Conservation (phyloP, 1,139 yeast genomes). For the Yamadazyma spencermartinsiae region DNA sequence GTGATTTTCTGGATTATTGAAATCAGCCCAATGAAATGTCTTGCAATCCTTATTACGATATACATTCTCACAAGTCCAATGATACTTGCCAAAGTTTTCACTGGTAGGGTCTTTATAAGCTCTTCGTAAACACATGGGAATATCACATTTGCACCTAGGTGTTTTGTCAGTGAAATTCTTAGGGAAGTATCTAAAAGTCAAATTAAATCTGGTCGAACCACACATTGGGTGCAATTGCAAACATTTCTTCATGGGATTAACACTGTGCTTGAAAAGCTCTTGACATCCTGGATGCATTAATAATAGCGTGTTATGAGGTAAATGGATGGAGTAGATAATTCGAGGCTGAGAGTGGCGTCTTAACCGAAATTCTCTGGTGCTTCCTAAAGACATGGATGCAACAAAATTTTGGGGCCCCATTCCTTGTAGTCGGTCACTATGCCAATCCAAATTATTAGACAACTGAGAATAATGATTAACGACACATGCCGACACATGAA, state of each 20-base stretch:
- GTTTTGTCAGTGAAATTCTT: slow-evolving; percentile 28
- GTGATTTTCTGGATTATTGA: slow-evolving; percentile 25
- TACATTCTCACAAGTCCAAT: slow-evolving; percentile 51
- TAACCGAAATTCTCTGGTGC: slow-evolving; percentile 63
- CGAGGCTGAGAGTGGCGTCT: slow-evolving; percentile 33
- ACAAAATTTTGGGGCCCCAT: slow-evolving; percentile 70
- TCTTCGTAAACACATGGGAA: slow-evolving; percentile 49
- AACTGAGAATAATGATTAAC: slow-evolving; percentile 55
- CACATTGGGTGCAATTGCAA: slow-evolving; percentile 46
- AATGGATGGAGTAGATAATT: slow-evolving; percentile 48
- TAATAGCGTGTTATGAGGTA: slow-evolving; percentile 65
- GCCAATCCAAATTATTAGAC: slow-evolving; percentile 62
- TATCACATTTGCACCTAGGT: slow-evolving; percentile 54
- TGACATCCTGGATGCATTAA: slow-evolving; percentile 79
- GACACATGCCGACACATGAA: slow-evolving; percentile 56
- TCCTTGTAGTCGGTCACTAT: slow-evolving; percentile 68
- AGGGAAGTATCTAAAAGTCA: slow-evolving; percentile 62
- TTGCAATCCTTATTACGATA: slow-evolving; percentile 45
- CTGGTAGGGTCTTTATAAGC: slow-evolving; percentile 37
- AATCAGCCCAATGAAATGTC: slow-evolving; percentile 51
- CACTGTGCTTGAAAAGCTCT: slow-evolving; percentile 64
- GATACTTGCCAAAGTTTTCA: slow-evolving; percentile 47
- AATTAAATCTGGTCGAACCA: slow-evolving; percentile 53
- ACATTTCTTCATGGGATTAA: slow-evolving; percentile 28
- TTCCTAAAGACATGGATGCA: slow-evolving; percentile 66